These are phyloP conservation scores for Pyropia yezoensis DNA, from an alignment of 23 red algal genomes.

Conservation along the genomic window DNA sequence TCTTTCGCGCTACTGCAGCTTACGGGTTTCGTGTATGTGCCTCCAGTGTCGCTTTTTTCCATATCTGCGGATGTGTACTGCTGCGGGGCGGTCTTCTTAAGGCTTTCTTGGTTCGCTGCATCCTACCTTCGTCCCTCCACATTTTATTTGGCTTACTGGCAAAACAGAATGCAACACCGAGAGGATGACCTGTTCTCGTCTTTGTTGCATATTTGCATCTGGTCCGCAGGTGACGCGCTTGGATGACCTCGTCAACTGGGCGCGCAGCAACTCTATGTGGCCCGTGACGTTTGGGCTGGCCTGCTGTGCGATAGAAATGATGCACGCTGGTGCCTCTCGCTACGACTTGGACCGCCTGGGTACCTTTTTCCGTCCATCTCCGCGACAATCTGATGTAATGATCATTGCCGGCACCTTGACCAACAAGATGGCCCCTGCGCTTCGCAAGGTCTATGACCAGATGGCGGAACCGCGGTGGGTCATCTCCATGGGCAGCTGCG, in stretches of 20 bases:
- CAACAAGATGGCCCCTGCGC: constrained; percentile 63
- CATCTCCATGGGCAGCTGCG: constrained; percentile 46
- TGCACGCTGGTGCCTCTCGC: constrained; percentile 25
- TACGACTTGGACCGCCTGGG: constrained; percentile 54
- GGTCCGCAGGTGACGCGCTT: too few species aligned
- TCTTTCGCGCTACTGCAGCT: too few species aligned
- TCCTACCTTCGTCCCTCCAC: too few species aligned
- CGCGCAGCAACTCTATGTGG: constrained; percentile 22
- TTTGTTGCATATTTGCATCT: too few species aligned
- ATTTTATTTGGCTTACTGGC: too few species aligned
- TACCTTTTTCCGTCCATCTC: constrained; percentile 41
- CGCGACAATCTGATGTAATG: constrained; percentile 50
- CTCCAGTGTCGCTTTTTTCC: too few species aligned
- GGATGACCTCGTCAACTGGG: constrained; percentile 23
- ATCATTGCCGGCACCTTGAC: constrained; percentile 57
- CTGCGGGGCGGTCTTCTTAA: too few species aligned
- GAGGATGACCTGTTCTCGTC: too few species aligned
- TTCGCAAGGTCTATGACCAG: constrained; percentile 61
- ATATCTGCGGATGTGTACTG: too few species aligned
- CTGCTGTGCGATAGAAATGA: constrained; percentile 66
- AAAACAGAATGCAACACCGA: too few species aligned
- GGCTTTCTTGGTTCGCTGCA: too few species aligned
- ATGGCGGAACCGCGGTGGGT: constrained; percentile 55
- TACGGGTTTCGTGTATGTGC: too few species aligned
- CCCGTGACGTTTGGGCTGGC: constrained; percentile 61